phyloP scores from a whole-genome alignment of 73 alveolate genomes.

The Tetrahymena elliotti region DNA sequence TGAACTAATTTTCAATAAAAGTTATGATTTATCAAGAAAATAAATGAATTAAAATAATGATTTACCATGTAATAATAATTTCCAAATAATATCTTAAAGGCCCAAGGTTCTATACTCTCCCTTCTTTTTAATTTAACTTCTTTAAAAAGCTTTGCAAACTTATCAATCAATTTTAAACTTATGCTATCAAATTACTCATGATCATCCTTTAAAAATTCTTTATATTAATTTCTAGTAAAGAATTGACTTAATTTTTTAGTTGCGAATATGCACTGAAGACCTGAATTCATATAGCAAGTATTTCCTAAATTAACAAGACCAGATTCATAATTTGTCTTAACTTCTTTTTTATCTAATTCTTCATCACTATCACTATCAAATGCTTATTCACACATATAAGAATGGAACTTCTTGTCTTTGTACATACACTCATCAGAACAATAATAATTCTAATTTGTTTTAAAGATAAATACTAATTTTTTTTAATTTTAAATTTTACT shows the following conservation, averaged over 20 bases:
- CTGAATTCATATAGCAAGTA: slow-evolving; percentile 38
- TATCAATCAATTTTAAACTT: slow-evolving; percentile 1
- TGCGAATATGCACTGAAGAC: slow-evolving; percentile 14
- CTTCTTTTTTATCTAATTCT: slow-evolving; percentile 4
- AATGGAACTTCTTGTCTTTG: slow-evolving; percentile 33
- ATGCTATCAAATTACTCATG: not conserved
- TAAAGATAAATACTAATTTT: not conserved
- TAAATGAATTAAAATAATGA: not conserved
- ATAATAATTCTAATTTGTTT: slow-evolving; percentile 5
- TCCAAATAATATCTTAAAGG: not conserved
- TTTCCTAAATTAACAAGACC: slow-evolving; percentile 38
- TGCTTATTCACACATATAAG: slow-evolving; percentile 10
- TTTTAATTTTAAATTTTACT: not conserved
- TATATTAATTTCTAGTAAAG: not conserved
- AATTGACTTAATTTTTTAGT: not conserved
- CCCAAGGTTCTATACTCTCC: not conserved
- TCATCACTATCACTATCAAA: slow-evolving; percentile 38
- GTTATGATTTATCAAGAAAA: not conserved
- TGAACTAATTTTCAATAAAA: slow-evolving; percentile 2
- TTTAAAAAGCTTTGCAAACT: not conserved
- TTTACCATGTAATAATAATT: slow-evolving; percentile 1
- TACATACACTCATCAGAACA: slow-evolving; percentile 21
- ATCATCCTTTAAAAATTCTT: not conserved
- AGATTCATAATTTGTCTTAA: not conserved
- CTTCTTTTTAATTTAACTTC: slow-evolving; percentile 1